Base-by-base conservation (phyloP, 164 flowering plant species). In the Saururus chinensis region DNA sequence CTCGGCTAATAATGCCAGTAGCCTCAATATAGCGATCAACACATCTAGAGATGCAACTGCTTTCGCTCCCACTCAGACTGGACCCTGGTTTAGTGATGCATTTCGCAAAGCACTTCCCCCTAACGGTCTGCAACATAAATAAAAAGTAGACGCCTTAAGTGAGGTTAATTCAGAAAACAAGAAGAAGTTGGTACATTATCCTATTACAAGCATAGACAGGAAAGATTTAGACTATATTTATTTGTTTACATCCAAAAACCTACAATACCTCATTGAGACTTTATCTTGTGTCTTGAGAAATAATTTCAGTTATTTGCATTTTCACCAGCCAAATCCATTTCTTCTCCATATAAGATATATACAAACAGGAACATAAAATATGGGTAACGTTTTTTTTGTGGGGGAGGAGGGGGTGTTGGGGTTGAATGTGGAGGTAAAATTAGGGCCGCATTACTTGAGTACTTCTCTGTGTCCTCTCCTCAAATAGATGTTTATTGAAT, bases 21-120 rank as follows among this genome's bases (percentile, higher is more conserved):
- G 99, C 99, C 60, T 95, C 99, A 53, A 91, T 84, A 66, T 95
- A 95, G 61, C 95, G 99, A 45, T 95, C 99, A 69, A 91, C 83
- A 60, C 97, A 91, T 76, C 96, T 82, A 10, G 99, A 91, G 22
- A 91, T 66, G 81, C 96, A 95, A 73, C 96, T 95, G 64, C 92
- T 77, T 74, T 95, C 99, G 19, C 97, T 77, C 25, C 96, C 92
- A 56, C 99, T 82, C 60, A 95, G 68, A 73, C 96, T 88, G 60
- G 86, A 74, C 24, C 97, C 99, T 4, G 93, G 97, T 68, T 93
- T 91, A 25, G 97, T 82, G 62, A 95, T 81, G 54, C 99, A 95
- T 78, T 87, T 95, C 0, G 76, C 76, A 63, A 95, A 95, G 78
- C 99, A 95, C 80, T 95, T 95, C 17, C 71, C 89, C 53, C 90